phyloP scores from a whole-genome alignment of 805 yeast species.

The Pichia phayaonensis region DNA sequence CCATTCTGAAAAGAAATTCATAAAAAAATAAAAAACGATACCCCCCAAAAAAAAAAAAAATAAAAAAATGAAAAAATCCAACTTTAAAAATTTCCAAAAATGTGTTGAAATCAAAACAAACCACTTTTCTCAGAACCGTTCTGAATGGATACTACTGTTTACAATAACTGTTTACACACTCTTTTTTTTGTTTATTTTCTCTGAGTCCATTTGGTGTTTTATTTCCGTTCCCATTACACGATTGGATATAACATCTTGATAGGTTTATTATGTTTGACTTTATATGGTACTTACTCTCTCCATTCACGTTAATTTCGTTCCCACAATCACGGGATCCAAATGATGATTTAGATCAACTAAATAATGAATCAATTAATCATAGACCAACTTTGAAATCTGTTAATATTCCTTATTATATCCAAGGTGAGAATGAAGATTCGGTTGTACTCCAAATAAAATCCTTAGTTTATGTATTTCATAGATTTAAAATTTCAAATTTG shows the following conservation, averaged over 20 bases:
- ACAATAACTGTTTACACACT: background rate
- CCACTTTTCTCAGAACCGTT: background rate
- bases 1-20: too few species aligned
- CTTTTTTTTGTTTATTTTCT: background rate
- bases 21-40: too few species aligned
- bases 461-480: constrained; percentile 44
- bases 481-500: constrained; percentile 10
- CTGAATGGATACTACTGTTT: background rate
- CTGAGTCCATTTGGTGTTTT: background rate
- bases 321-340: background rate
- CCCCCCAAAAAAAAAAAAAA: background rate
- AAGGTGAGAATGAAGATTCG: constrained; percentile 45
- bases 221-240: background rate
- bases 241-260: background rate
- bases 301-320: constrained; percentile 3
- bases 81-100: background rate
- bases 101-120: background rate
- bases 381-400: constrained; percentile 21
- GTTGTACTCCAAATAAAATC: constrained; percentile 57
- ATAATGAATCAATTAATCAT: background rate
- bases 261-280: constrained; percentile 3
- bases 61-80: too few species aligned
- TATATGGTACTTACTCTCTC: constrained; percentile 7
- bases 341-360: background rate
- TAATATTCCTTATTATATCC: constrained; percentile 41